Percentiles rank a stretch among this genome's conserved stretches.
Evolutionary conservation across 1,284 basidiomycete species (phyloP).

Genomic region (Microbotryomycetes sp.): DNA sequence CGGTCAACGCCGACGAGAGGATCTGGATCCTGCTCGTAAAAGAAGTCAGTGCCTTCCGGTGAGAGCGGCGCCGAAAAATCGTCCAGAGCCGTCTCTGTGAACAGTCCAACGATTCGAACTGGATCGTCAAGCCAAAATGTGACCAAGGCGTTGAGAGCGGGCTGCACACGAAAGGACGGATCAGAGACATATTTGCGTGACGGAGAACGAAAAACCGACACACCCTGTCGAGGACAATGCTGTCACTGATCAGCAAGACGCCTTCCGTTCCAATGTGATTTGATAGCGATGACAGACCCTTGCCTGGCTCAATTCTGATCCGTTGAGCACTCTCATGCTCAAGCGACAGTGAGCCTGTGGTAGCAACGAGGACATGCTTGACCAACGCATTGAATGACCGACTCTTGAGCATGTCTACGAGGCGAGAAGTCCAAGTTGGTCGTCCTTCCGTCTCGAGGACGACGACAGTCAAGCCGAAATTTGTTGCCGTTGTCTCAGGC

Average conservation of each 20-base stretch:
- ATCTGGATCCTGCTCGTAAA: slow-evolving; percentile 15
- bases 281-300: slow-evolving; percentile 10
- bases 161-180: neutral
- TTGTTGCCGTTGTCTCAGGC: slow-evolving; percentile 1
- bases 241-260: slow-evolving; percentile 22
- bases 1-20: slow-evolving; percentile 10
- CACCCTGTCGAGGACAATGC: slow-evolving; percentile 25
- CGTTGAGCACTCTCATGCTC: neutral
- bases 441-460: slow-evolving; percentile 8
- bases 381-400: slow-evolving; percentile 4
- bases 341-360: neutral
- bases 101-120: slow-evolving; percentile 19
- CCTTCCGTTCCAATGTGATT: slow-evolving; percentile 5
- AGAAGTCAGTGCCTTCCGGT: neutral
- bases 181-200: neutral
- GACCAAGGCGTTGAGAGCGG: slow-evolving; percentile 15
- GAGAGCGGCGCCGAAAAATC: slow-evolving; percentile 9
- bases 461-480: slow-evolving; percentile 1
- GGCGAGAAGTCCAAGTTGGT: neutral
- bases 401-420: neutral
- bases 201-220: neutral
- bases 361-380: slow-evolving; percentile 12
- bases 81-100: slow-evolving; percentile 1
- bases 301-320: slow-evolving; percentile 1
- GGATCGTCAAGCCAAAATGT: slow-evolving; percentile 20